phyloP scores from a whole-genome alignment of 2,329 filamentous ascomycete genomes.

The Monilinia laxa region DNA sequence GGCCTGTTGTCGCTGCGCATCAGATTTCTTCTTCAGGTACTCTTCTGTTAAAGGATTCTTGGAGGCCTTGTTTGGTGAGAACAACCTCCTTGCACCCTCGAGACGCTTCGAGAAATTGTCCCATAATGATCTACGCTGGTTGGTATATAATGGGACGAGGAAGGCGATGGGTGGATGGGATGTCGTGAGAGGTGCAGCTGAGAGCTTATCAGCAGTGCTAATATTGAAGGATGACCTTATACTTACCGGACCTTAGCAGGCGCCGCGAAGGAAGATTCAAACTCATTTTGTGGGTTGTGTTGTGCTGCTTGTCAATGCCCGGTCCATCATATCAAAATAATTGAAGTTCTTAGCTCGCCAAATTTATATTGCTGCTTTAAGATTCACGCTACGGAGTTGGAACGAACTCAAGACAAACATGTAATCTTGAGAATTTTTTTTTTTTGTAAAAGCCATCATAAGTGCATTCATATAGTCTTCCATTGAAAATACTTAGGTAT shows the following conservation, averaged over 20 bases:
- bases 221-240: conserved; percentile 24
- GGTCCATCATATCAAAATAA: conserved; percentile 19
- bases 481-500: no score
- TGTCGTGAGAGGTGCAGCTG: conserved; percentile 33
- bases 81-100: conserved; percentile 1
- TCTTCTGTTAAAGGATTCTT: conserved; percentile 63
- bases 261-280: conserved; percentile 62
- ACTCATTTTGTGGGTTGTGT: conserved; percentile 53
- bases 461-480: not conserved
- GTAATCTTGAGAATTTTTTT: not conserved
- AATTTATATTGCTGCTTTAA: conserved; percentile 22
- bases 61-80: conserved; percentile 24
- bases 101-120: conserved; percentile 16
- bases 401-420: not conserved
- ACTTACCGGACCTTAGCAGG: conserved; percentile 59
- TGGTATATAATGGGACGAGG: conserved; percentile 32
- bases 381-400: not conserved
- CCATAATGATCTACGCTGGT: conserved; percentile 35
- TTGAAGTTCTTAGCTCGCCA: conserved; percentile 24
- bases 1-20: conserved; percentile 37
- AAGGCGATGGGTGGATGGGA: conserved; percentile 46
- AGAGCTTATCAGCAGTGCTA: conserved; percentile 30
- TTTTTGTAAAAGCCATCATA: not conserved
- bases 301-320: conserved; percentile 7
- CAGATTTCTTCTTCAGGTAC: conserved; percentile 44